These are phyloP conservation scores for Allantophomopsis cytisporea DNA, from an alignment of 2,329 filamentous ascomycete genomes.

Conservation along the genomic window DNA sequence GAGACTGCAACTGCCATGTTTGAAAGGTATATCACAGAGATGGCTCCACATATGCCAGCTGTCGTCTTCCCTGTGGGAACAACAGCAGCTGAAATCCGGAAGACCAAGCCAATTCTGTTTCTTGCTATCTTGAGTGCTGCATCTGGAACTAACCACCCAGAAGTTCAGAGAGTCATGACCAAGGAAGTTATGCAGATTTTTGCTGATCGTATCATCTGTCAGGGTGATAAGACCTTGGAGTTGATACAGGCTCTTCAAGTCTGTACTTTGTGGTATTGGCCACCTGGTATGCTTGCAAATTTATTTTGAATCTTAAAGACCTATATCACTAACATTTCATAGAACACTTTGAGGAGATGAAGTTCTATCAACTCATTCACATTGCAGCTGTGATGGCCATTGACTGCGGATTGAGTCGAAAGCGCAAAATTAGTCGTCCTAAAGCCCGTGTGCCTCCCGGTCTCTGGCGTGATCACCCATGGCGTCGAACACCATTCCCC, in stretches of 20 bases:
- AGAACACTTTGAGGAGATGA: conserved; percentile 28
- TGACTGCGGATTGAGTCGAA: conserved; percentile 20
- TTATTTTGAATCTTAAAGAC: no score
- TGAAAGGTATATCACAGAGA: conserved; percentile 41
- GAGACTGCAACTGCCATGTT: conserved; percentile 42
- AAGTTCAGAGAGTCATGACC: conserved; percentile 27
- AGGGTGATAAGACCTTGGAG: conserved; percentile 35
- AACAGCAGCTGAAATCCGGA: conserved; percentile 40
- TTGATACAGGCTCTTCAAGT: conserved; percentile 33
- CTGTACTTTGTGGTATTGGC: conserved; percentile 33
- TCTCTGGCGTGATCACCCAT: conserved; percentile 24
- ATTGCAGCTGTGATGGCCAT: conserved; percentile 34
- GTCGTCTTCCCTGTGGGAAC: conserved; percentile 43
- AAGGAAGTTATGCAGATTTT: conserved; percentile 32
- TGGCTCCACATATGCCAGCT: conserved; percentile 46
- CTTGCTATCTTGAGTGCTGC: conserved; percentile 53
- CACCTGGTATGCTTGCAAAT: conserved; percentile 7
- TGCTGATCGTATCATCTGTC: conserved; percentile 30
- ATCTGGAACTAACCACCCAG: conserved; percentile 36
- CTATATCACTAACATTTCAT: conserved; percentile 11
- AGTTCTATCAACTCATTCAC: conserved; percentile 36
- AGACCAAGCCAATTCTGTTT: conserved; percentile 51
- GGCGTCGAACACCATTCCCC: conserved; percentile 23
- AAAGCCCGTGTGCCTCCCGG: conserved; percentile 21
- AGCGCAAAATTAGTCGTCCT: conserved; percentile 11